Evolutionary conservation across 352 stramenopile species (phyloP).

Genomic region (Achlya hypogyna): DNA sequence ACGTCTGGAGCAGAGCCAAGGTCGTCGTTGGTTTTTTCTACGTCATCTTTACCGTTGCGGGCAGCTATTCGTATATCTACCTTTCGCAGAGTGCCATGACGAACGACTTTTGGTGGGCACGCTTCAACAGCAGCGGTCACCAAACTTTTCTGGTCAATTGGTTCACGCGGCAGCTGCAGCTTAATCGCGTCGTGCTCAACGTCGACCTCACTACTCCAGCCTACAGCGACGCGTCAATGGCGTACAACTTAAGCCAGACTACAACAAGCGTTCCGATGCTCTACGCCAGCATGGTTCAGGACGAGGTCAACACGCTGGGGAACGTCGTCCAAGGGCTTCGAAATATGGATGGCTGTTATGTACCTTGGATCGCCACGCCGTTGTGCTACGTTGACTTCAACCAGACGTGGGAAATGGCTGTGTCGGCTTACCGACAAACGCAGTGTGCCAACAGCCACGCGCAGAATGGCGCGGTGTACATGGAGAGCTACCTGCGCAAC

Average conservation of each 20-base stretch:
- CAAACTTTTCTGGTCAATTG: neutral
- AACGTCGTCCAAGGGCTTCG: slow-evolving; percentile 8
- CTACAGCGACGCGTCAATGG: neutral
- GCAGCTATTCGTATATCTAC: slow-evolving; percentile 3
- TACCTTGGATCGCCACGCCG: slow-evolving; percentile 12
- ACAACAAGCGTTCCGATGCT: neutral
- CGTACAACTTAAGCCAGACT: neutral
- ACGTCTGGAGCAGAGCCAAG: neutral
- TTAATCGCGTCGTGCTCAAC: neutral
- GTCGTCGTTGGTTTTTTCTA: slow-evolving; percentile 1
- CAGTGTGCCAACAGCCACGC: neutral
- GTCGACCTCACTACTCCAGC: neutral
- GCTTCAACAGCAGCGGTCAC: neutral
- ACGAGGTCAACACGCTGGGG: slow-evolving; percentile 9
- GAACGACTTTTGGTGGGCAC: slow-evolving; percentile 21
- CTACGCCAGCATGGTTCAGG: slow-evolving; percentile 5
- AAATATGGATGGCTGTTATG: neutral
- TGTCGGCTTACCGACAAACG: neutral
- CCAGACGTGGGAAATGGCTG: slow-evolving; percentile 13
- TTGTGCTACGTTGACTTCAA: slow-evolving; percentile 18
- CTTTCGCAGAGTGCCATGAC: slow-evolving; percentile 2
- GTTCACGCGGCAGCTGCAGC: slow-evolving; percentile 9
- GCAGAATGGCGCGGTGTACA: slow-evolving; percentile 8
- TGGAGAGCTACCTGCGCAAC: slow-evolving; percentile 10
- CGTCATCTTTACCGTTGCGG: neutral